Conservation (phyloP, 768 basidiomycete genomes). For the Clitopilus hobsonii region DNA sequence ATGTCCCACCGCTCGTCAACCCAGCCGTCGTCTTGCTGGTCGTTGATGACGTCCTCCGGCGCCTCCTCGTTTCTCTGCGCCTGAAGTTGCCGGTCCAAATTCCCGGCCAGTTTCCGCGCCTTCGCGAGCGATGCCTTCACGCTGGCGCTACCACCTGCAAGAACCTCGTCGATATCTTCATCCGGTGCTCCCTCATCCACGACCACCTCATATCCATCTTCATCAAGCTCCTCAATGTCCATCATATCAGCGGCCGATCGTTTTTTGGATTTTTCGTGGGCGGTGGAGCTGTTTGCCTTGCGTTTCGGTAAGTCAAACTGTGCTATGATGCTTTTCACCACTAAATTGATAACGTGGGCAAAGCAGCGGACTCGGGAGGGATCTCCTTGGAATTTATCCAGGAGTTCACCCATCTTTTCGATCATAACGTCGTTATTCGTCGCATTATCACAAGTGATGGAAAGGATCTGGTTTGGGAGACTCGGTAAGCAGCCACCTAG, state of each 20-base stretch:
- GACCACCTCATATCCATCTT: neutral
- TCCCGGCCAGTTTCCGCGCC: too few species aligned
- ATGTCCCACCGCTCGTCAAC: neutral
- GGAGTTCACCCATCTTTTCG: constrained; percentile 11
- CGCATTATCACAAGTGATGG: constrained; percentile 29
- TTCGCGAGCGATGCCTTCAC: too few species aligned
- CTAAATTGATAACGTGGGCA: constrained; percentile 27
- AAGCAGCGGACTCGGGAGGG: constrained; percentile 25
- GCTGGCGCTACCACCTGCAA: too few species aligned
- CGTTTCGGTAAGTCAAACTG: constrained; percentile 24
- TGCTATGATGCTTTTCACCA: constrained; percentile 23
- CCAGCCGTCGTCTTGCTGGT: neutral
- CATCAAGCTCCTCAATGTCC: neutral
- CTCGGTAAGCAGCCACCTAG: too few species aligned
- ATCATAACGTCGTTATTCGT: constrained; percentile 28
- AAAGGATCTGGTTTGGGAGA: constrained; percentile 25
- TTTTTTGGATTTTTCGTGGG: constrained; percentile 3
- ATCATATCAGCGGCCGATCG: neutral
- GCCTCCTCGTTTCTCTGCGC: too few species aligned
- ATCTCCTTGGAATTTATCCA: constrained; percentile 15
- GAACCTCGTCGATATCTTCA: too few species aligned
- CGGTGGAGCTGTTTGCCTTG: neutral
- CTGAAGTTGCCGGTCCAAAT: too few species aligned
- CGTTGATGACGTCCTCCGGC: too few species aligned
- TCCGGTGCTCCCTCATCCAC: neutral